Percentiles rank a stretch among this genome's conserved stretches.
phyloP scores from a whole-genome alignment of 75 land plant species.

The Chamaecyparis obtusa region DNA sequence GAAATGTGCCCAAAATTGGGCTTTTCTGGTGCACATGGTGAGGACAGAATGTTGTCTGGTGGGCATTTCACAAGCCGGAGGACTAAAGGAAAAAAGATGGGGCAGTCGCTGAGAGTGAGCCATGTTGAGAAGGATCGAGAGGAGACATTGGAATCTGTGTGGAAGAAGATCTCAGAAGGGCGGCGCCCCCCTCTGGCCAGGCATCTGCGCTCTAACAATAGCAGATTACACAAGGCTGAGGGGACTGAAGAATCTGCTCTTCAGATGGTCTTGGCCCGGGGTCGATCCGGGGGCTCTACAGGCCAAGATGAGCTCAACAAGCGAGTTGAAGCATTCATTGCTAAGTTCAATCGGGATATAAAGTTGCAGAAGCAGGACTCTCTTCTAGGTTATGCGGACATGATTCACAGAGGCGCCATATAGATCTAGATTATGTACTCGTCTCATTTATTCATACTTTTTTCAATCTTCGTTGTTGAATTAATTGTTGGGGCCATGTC shows the following conservation, averaged over 20 bases:
- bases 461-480: too few species aligned
- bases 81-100: background rate
- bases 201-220: background rate
- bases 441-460: too few species aligned
- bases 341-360: conserved; percentile 27
- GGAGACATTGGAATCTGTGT: background rate
- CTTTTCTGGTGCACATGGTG: background rate
- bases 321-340: conserved; percentile 32
- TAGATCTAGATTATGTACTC: too few species aligned
- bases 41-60: background rate
- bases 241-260: background rate
- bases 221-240: background rate
- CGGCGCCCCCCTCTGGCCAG: background rate
- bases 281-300: conserved; percentile 6
- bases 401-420: too few species aligned
- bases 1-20: too few species aligned
- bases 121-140: background rate
- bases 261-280: background rate
- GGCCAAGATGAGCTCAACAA: conserved; percentile 29
- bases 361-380: conserved; percentile 26
- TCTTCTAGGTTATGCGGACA: too few species aligned
- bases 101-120: background rate
- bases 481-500: too few species aligned
- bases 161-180: background rate
- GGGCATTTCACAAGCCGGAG: background rate